These are phyloP conservation scores for Turritis glabra DNA, from an alignment of 345 rosid genomes.

Conservation along the genomic window DNA sequence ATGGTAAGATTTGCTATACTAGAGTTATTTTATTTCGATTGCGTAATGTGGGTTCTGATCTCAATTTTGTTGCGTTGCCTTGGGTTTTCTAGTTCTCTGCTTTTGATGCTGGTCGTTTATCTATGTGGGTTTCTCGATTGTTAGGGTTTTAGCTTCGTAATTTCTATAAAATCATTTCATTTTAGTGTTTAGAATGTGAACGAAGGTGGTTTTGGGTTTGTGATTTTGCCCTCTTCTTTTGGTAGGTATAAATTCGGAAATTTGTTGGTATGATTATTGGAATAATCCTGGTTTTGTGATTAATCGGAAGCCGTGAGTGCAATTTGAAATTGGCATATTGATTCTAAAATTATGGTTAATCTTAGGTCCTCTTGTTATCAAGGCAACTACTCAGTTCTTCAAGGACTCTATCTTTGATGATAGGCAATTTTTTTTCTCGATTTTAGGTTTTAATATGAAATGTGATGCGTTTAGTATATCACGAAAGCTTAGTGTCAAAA, in stretches of 20 bases:
- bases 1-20: background rate
- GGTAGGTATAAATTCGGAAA: background rate
- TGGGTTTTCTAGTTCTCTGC: background rate
- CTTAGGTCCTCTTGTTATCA: background rate
- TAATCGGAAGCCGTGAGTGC: background rate
- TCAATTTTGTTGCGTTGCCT: slow-evolving; percentile 1
- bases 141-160: background rate
- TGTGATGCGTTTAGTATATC: background rate
- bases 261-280: background rate
- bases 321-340: background rate
- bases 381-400: background rate
- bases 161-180: background rate
- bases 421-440: background rate
- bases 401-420: background rate
- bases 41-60: background rate
- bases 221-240: slow-evolving; percentile 1
- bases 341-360: background rate
- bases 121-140: background rate
- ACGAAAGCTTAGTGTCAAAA: background rate
- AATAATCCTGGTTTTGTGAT: background rate
- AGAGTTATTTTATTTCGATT: background rate
- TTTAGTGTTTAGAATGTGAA: background rate
- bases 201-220: background rate
- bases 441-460: background rate
- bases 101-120: background rate